Base-by-base conservation (phyloP, 495 filamentous ascomycete species). In the Penicillium riverlandense region DNA sequence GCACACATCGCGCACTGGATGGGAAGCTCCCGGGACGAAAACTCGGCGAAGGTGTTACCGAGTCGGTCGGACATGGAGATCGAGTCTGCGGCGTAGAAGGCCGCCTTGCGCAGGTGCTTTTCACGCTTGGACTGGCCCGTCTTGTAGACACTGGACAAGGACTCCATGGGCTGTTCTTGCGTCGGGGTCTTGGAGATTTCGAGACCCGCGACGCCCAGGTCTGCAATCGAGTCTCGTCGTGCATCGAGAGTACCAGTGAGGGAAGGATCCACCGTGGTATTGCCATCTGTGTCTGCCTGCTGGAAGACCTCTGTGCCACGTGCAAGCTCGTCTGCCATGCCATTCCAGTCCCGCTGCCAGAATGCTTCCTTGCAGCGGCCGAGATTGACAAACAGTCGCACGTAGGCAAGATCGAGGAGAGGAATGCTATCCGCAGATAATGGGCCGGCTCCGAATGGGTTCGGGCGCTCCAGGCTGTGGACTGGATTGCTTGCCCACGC, bases 361-460 rank as follows among this genome's bases (percentile, higher is more conserved):
- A 97, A 94, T 37, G 85, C 84, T 60, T 96, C 92, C 59, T 96
- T 96, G 11, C 88, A 85, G 14, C 87, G 80, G 2, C 86, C 87
- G 15, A 97, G 78, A 52, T 96, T 92, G 35, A 98, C 91, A 66
- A 89, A 96, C 14, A 98, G 70, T 37, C 92, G 78, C 13, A 98
- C 85, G 59, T 96, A 96, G 7, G 92, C 92, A 40, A 98, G 75
- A 55, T 98, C 91, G 7, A 96, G 72, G n/a, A 96, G 67, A 13
- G 92, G 92, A 51, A 97, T 95, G 51, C 88, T 87, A 61, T 98
- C 92, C 9, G 92, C 90, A 8, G 90, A 90, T 10, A 98, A 71
- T 37, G 92, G 90, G 2, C 90, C 88, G 37, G 81, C 77, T n/a
- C 87, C 90, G 52, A 80, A 90, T 3, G 90, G 90, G 59, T 94